These are phyloP conservation scores for Polyporus arcularius DNA, from an alignment of 768 basidiomycete species.

Conservation along the genomic window DNA sequence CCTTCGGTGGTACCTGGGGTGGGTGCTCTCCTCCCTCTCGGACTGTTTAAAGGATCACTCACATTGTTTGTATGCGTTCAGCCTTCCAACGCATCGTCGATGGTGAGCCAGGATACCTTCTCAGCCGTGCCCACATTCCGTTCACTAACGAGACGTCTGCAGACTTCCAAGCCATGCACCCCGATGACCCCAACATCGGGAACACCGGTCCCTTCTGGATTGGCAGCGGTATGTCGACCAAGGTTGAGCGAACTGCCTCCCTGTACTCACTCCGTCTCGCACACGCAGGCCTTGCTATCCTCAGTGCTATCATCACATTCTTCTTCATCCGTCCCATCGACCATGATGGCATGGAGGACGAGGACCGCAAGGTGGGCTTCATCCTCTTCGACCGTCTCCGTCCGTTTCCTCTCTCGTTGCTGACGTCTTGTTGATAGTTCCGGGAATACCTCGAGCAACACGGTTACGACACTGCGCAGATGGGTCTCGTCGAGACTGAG, in stretches of 20 bases:
- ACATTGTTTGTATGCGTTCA: constrained; percentile 23
- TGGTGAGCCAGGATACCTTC: constrained; percentile 34
- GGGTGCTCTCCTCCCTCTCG: constrained; percentile 25
- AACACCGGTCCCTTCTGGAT: constrained; percentile 90
- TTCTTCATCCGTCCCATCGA: constrained; percentile 74
- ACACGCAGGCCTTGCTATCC: constrained; percentile 60
- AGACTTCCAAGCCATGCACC: constrained; percentile 9
- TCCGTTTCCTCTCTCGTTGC: not conserved
- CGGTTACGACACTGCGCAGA: constrained; percentile 75
- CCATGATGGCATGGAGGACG: constrained; percentile 77
- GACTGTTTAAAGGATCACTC: not conserved
- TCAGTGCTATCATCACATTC: constrained; percentile 74
- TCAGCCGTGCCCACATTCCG: not conserved
- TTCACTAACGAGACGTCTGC: not conserved
- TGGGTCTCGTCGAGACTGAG: constrained; percentile 53
- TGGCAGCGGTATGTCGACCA: constrained; percentile 56
- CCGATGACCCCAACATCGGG: constrained; percentile 44
- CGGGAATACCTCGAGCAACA: constrained; percentile 76
- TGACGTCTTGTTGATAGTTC: constrained; percentile 50
- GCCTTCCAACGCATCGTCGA: constrained; percentile 69
- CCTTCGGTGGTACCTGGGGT: constrained; percentile 84
- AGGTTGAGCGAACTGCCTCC: not conserved
- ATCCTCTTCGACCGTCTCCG: not conserved
- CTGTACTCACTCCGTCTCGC: not conserved
- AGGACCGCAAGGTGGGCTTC: constrained; percentile 61